Evolutionary conservation across 2,329 filamentous ascomycete genomes (phyloP).

Genomic region (Fusarium nodosum): DNA sequence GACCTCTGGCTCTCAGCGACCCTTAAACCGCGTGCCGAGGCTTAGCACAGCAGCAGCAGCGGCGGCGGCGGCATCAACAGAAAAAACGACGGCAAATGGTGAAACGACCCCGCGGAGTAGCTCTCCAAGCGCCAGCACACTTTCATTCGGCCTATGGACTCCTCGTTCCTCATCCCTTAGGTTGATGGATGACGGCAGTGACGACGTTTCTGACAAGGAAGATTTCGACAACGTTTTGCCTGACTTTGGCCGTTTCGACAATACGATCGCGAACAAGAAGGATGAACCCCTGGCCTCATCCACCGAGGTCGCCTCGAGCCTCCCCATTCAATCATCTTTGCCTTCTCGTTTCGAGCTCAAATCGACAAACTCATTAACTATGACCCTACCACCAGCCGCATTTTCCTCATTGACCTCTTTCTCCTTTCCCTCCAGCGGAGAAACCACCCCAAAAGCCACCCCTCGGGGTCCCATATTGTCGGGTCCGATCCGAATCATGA

Average conservation of each 20-base stretch:
- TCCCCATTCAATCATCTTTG: slow-evolving; percentile 28
- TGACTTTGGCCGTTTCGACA: slow-evolving; percentile 61
- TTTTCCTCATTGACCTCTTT: slow-evolving; percentile 41
- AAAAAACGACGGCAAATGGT: slow-evolving; percentile 3
- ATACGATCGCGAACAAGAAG: slow-evolving; percentile 36
- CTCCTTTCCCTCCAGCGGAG: slow-evolving; percentile 38
- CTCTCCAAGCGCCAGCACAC: slow-evolving; percentile 37
- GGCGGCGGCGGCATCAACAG: not conserved
- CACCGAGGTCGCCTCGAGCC: slow-evolving; percentile 19
- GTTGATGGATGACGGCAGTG: slow-evolving; percentile 61
- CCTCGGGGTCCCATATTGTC: slow-evolving; percentile 51
- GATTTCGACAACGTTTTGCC: slow-evolving; percentile 66
- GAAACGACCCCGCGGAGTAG: slow-evolving; percentile 40
- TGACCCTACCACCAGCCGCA: slow-evolving; percentile 42
- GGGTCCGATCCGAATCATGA: slow-evolving; percentile 56
- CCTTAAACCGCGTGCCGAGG: slow-evolving; percentile 38
- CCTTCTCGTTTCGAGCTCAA: slow-evolving; percentile 39
- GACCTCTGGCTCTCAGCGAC: slow-evolving; percentile 51
- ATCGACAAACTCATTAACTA: slow-evolving; percentile 36
- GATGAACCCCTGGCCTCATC: not conserved
- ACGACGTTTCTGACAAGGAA: slow-evolving; percentile 59
- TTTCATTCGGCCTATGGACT: slow-evolving; percentile 53
- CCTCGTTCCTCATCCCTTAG: slow-evolving; percentile 59
- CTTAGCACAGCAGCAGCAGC: slow-evolving; percentile 30
- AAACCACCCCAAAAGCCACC: slow-evolving; percentile 39